Percentiles rank a stretch among this genome's conserved stretches.
phyloP scores from a whole-genome alignment of 108 stramenopile species.

The Pseudonitzschia delicatissima region DNA sequence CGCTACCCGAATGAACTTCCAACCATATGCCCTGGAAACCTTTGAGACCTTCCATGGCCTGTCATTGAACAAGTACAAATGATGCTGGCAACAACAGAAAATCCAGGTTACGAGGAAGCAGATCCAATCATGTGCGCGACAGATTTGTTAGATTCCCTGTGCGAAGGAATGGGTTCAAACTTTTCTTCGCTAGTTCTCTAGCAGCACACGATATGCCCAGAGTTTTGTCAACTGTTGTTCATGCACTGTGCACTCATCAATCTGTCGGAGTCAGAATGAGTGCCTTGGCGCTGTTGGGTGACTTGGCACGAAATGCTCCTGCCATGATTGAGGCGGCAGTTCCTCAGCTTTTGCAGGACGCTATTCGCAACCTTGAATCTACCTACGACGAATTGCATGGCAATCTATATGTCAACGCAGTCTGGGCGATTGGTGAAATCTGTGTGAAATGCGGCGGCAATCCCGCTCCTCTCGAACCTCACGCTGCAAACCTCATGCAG shows the following conservation, averaged over 20 bases:
- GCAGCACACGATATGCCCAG: conserved; percentile 66
- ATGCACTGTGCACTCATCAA: conserved; percentile 53
- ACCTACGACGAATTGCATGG: conserved; percentile 33
- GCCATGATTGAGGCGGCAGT: conserved; percentile 68
- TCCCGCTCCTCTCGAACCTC: conserved; percentile 54
- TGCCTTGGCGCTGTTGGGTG: conserved; percentile 87
- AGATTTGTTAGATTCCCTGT: conserved; percentile 86
- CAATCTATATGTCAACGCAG: conserved; percentile 85
- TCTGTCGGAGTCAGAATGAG: conserved; percentile 83
- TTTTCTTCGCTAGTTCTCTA: conserved; percentile 71
- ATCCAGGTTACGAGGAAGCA: conserved; percentile 68
- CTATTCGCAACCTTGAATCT: conserved; percentile 60
- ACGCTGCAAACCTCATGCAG: conserved; percentile 59
- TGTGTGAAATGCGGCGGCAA: conserved; percentile 76
- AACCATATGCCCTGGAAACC: conserved; percentile 80
- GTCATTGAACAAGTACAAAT: conserved; percentile 74
- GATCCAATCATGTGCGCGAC: conserved; percentile 90
- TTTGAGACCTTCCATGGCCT: conserved; percentile 77
- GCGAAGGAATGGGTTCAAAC: conserved; percentile 82
- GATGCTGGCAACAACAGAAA: conserved; percentile 57
- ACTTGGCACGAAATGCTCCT: conserved; percentile 82
- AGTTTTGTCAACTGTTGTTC: conserved; percentile 63
- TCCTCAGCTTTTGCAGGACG: conserved; percentile 58
- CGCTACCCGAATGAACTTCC: conserved; percentile 75
- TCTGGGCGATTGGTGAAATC: conserved; percentile 92